Conservation (phyloP, 306 rosid species). For the Vigna angularis region DNA sequence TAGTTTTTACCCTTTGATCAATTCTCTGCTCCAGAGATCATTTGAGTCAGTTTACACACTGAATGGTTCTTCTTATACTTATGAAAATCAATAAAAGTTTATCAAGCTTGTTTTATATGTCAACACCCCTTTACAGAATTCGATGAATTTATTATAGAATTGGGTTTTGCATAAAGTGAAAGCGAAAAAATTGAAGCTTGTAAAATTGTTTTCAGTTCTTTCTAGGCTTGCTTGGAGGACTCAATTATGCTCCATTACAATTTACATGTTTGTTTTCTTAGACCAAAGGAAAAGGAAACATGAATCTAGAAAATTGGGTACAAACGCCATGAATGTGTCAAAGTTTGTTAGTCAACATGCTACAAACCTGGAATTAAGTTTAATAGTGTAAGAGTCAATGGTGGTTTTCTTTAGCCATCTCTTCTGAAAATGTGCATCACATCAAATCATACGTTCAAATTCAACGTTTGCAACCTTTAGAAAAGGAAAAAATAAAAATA, state of each 20-base stretch:
- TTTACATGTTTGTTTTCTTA: not conserved
- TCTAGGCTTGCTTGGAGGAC: conserved; percentile 11
- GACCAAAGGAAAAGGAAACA: not conserved
- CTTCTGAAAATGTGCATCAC: not conserved
- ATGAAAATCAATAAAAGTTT: no score
- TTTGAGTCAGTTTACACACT: not conserved
- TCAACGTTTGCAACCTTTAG: conserved; percentile 20
- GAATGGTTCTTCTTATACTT: no score
- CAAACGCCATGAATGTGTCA: not conserved
- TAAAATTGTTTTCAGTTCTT: not conserved
- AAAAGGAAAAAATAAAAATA: no score
- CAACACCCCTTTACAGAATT: not conserved
- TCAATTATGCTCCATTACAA: not conserved
- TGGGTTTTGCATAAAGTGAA: conserved; percentile 24
- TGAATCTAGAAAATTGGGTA: not conserved
- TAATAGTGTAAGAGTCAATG: conserved; percentile 17
- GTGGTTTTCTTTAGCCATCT: conserved; percentile 27
- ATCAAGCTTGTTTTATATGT: no score
- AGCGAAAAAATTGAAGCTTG: conserved; percentile 18
- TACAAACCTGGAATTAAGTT: not conserved
- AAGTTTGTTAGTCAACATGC: conserved; percentile 28
- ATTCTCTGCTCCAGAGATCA: not conserved
- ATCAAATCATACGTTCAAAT: not conserved
- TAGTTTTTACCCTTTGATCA: not conserved
- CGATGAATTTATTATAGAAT: not conserved